Evolutionary conservation across 805 yeast species (phyloP).

Genomic region (Debaryomyces maramus): DNA sequence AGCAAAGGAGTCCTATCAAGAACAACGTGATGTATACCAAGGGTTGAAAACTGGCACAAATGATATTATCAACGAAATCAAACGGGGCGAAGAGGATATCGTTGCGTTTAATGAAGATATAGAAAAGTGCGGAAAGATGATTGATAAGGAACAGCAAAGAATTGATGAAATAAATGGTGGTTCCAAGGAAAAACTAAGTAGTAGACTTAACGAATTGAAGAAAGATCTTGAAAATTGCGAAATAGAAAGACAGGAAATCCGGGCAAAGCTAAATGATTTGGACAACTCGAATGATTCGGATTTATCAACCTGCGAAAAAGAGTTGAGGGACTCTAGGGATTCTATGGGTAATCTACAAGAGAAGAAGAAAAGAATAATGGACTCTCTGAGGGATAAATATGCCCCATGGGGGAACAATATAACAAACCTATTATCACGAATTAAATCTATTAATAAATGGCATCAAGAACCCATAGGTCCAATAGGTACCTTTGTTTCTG

Average conservation of each 20-base stretch:
- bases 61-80: conserved; percentile 20
- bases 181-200: conserved; percentile 33
- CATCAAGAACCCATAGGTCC: conserved; percentile 74
- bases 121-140: conserved; percentile 18
- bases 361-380: conserved; percentile 12
- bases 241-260: conserved; percentile 15
- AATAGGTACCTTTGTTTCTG: conserved; percentile 57
- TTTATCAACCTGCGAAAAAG: conserved; percentile 27
- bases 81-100: conserved; percentile 19
- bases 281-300: conserved; percentile 15
- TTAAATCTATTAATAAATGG: conserved; percentile 36
- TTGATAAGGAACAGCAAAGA: conserved; percentile 35
- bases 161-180: conserved; percentile 46
- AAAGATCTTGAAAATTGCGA: conserved; percentile 23
- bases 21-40: conserved; percentile 17
- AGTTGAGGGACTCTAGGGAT: conserved; percentile 11
- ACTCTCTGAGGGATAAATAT: conserved; percentile 33
- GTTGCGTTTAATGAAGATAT: conserved; percentile 19
- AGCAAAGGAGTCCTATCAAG: conserved; percentile 8
- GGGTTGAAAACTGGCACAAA: conserved; percentile 14
- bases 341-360: conserved; percentile 8
- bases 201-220: conserved; percentile 16
- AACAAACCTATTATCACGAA: conserved; percentile 40
- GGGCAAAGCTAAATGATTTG: conserved; percentile 15
- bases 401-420: conserved; percentile 55